Base-by-base conservation (phyloP, 2,329 filamentous ascomycete genomes). In the Hymenoscyphus fructigenus region DNA sequence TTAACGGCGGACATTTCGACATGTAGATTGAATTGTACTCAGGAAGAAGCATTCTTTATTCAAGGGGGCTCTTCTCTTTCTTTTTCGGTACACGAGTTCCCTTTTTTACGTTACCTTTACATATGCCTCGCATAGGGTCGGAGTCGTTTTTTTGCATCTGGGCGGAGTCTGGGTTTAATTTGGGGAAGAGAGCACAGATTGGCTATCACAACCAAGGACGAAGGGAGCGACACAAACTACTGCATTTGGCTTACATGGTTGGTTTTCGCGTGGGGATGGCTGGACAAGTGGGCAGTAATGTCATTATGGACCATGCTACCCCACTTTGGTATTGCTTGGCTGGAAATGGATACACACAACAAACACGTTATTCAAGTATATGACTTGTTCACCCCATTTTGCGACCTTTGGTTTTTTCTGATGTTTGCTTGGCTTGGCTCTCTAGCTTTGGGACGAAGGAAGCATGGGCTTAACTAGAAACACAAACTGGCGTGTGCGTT, bases 1-100 rank as follows among this genome's bases (percentile, higher is more conserved):
- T 90, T 71, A 85, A 83, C 68, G 81, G 81, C 64, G 82, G 83
- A 59, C 83, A 88, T 65, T 89, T 90, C 76, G 86, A 90, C 75
- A 82, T 86, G 77, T 89, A 81, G 83, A 71, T 71, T 65, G 60
- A 32, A 50, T 57, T 63, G 64, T 41, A 63, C 64, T 59, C 36
- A 38, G 34, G 23, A 58, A 59, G 56, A 57, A 60, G 23, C 23
- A 50, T 44, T 17, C 36, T 61, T 65, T 59, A 32, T 59, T 68
- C 62, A 17, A 53, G 64, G 32, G n/a, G n/a, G n/a, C n/a, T 34
- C 32, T 34, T 10, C 12, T 2, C 12, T 38, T 14, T 36, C 14
- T 36, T 38, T 69, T 66, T 63, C 57, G 57, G 28, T 65, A 53
- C 61, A 67, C 62, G 64, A 68, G 60, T 69, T 66, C 65, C 64